Conservation (phyloP, 169 alveolate species). For the Eimeria necatrix region DNA sequence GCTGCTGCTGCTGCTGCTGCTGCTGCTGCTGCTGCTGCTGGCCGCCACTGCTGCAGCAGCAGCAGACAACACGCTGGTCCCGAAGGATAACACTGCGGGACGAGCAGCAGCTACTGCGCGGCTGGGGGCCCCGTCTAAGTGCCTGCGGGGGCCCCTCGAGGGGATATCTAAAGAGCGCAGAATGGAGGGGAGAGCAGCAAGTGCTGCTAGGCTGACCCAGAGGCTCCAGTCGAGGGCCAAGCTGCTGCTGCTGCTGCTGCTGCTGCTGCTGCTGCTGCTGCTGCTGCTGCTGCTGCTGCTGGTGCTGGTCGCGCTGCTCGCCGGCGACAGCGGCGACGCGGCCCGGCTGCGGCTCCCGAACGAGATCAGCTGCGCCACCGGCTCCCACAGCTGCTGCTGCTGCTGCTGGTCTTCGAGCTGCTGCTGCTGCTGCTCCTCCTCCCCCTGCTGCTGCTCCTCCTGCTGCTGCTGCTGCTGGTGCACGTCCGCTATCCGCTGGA, state of each 20-base stretch:
- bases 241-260: conserved; percentile 6
- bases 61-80: conserved; percentile 23
- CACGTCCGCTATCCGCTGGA: conserved; percentile 12
- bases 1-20: not conserved
- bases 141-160: conserved; percentile 41
- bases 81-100: not conserved
- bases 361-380: not conserved
- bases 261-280: not conserved
- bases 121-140: not conserved
- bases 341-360: not conserved
- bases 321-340: not conserved
- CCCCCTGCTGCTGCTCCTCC: conserved; percentile 30
- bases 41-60: not conserved
- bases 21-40: not conserved
- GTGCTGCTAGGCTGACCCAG: conserved; percentile 25
- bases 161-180: conserved; percentile 39
- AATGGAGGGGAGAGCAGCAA: conserved; percentile 34
- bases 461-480: not conserved
- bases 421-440: conserved; percentile 8
- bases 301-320: not conserved
- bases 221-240: not conserved
- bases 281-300: not conserved
- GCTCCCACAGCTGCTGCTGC: conserved; percentile 33
- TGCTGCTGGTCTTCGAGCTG: not conserved
- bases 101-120: not conserved